These are phyloP conservation scores for Cymbomonas tetramitiformis DNA, from an alignment of 139 green algal species.

Conservation along the genomic window DNA sequence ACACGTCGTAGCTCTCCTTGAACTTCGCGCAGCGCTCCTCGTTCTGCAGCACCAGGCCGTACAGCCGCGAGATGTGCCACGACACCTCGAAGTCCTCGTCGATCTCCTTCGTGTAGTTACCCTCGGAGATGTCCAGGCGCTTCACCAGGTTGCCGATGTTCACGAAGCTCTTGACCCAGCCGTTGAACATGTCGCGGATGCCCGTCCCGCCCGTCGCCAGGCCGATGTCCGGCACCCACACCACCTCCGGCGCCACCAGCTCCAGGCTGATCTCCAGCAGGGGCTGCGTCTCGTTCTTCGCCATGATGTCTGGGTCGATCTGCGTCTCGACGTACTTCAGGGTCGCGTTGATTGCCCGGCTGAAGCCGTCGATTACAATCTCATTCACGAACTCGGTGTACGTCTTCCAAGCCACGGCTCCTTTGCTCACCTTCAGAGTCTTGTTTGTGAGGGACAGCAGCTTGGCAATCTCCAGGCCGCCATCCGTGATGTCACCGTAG, in stretches of 20 bases:
- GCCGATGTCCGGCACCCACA: slow-evolving; percentile 63
- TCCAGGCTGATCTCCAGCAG: slow-evolving; percentile 71
- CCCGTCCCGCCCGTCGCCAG: slow-evolving; percentile 21
- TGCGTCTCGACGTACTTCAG: slow-evolving; percentile 33
- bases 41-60: slow-evolving; percentile 38
- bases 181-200: slow-evolving; percentile 54
- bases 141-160: slow-evolving; percentile 55
- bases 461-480: slow-evolving; percentile 63
- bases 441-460: slow-evolving; percentile 54
- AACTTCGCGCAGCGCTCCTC: slow-evolving; percentile 57
- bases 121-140: slow-evolving; percentile 62
- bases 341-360: slow-evolving; percentile 44
- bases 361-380: slow-evolving; percentile 68
- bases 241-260: slow-evolving; percentile 53
- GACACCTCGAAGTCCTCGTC: slow-evolving; percentile 68
- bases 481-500: slow-evolving; percentile 46
- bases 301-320: slow-evolving; percentile 50
- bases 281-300: slow-evolving; percentile 41
- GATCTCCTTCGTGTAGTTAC: slow-evolving; percentile 70
- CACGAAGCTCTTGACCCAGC: slow-evolving; percentile 59
- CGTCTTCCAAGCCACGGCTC: slow-evolving; percentile 43
- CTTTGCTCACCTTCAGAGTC: slow-evolving; percentile 59
- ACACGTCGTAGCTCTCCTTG: slow-evolving; percentile 49
- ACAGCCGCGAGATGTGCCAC: slow-evolving; percentile 44
- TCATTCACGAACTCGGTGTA: slow-evolving; percentile 67